Evolutionary conservation across 2,329 filamentous ascomycete species (phyloP), one percentile per base, ranked within the genome.

Genomic region (Ophiobolus disseminans): DNA sequence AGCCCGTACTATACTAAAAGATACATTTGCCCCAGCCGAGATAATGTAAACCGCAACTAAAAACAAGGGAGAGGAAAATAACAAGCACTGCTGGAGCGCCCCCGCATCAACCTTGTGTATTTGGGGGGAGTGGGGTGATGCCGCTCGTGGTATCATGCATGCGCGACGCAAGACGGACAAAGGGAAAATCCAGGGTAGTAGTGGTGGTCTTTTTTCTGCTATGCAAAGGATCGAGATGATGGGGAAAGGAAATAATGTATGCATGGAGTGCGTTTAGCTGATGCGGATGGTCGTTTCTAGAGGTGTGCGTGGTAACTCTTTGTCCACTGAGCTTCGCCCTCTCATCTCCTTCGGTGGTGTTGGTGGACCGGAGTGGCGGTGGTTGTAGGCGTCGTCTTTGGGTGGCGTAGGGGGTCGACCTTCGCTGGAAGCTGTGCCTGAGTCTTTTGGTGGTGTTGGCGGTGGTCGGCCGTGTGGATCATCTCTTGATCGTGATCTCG

Each of bases 401-500:
- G 72, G 68, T 13, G 72, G 72, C 13, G 70, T 75, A 2, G 70
- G 68, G 20, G 69, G 69, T 39, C 70, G 53, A 8, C 63, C 61
- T 36, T 51, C 44, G 30, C 46, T 63, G 16, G 45, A 45, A 2
- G 50, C 60, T 14, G 62, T 62, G 11, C 55, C 60, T 11, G 61
- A 64, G 41, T 73, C 72, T 47, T 78, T 78, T 1, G 76, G 76
- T 10, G 76, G 76, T n/a, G 76, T 78, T 2, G 75, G 74, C 21
- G 76, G 76, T 23, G 74, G 74, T 30, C 65, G 62, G 16, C 65
- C 62, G 30, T 64, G 65, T 14, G 63, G 58, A 8, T 63, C 55
- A n/a, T 71, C 68, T 30, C 58, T 49, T 30, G 60, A 57, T n/a
- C 56, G 40, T 3, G 60, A 57, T 34, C 47, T 36, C 13, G 60